Conservation (phyloP, 106 monocot genomes). For the Narthecium ossifragum region DNA sequence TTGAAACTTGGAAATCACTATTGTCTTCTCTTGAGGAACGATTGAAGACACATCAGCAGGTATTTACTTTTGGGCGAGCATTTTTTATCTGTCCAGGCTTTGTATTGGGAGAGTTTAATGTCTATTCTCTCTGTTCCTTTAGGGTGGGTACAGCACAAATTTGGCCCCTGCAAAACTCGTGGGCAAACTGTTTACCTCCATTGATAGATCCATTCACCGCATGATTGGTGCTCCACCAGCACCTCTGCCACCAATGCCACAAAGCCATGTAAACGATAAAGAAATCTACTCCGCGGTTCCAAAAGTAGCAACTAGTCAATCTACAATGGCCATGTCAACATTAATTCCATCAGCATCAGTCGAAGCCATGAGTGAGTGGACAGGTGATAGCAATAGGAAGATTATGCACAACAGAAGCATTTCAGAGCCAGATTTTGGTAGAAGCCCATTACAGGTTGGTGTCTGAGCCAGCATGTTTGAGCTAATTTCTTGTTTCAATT, state of each 20-base stretch:
- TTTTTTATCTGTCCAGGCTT: not conserved
- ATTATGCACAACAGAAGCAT: conserved; percentile 62
- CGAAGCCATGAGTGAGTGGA: conserved; percentile 68
- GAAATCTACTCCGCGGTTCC: conserved; percentile 20
- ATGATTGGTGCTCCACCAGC: conserved; percentile 87
- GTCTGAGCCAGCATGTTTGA: not conserved
- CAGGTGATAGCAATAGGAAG: conserved; percentile 32
- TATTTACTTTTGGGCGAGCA: conserved; percentile 5
- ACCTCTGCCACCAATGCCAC: conserved; percentile 58
- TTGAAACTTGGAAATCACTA: conserved; percentile 69
- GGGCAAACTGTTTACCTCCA: conserved; percentile 75
- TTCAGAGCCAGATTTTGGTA: conserved; percentile 91
- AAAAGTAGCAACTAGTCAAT: conserved; percentile 64
- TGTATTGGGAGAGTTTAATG: not conserved
- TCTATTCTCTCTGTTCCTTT: conserved; percentile 1
- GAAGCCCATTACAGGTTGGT: conserved; percentile 65
- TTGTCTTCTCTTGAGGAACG: conserved; percentile 85
- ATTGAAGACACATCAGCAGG: conserved; percentile 84
- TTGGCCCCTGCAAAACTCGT: conserved; percentile 83
- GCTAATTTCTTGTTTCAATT: not conserved
- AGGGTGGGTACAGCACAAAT: conserved; percentile 86
- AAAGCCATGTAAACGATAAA: conserved; percentile 25
- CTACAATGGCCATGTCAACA: conserved; percentile 63
- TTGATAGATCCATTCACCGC: conserved; percentile 80
- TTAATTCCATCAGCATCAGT: conserved; percentile 78